phyloP scores from a whole-genome alignment of 441 rosid genomes.

The Gossypium schwendimanii region DNA sequence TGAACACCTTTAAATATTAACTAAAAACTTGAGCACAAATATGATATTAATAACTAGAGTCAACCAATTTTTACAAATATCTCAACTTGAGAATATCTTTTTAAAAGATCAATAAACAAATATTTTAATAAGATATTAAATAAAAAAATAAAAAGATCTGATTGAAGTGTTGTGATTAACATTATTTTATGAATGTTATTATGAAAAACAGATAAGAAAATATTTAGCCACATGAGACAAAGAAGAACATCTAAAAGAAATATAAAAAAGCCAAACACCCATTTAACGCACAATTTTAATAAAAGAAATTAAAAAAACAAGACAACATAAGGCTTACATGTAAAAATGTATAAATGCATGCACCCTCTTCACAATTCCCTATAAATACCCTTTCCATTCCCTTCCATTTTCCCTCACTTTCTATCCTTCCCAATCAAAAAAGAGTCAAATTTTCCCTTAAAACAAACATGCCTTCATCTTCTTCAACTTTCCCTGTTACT shows the following conservation, averaged over 20 bases:
- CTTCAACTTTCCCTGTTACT: slow-evolving; percentile 16
- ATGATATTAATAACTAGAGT: too few species aligned
- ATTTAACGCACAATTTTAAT: background rate
- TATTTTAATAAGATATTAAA: background rate
- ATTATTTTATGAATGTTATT: slow-evolving; percentile 21
- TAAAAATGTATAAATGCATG: slow-evolving; percentile 24
- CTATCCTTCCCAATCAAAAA: background rate
- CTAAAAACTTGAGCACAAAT: too few species aligned
- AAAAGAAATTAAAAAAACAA: background rate
- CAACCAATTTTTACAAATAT: too few species aligned
- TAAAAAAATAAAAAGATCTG: background rate
- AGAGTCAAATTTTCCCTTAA: background rate
- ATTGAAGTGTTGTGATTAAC: slow-evolving; percentile 4
- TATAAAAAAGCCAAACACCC: background rate
- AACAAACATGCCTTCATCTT: slow-evolving; percentile 31
- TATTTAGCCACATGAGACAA: background rate
- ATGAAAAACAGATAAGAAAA: background rate
- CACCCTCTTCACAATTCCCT: slow-evolving; percentile 21
- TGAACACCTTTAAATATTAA: too few species aligned
- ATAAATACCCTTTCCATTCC: slow-evolving; percentile 24
- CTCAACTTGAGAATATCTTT: too few species aligned
- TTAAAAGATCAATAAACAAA: too few species aligned
- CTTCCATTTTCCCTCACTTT: slow-evolving; percentile 13
- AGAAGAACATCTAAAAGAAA: background rate
- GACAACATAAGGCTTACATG: background rate